Conservation (phyloP, 164 flowering plant species). For the Vitis cinerea region DNA sequence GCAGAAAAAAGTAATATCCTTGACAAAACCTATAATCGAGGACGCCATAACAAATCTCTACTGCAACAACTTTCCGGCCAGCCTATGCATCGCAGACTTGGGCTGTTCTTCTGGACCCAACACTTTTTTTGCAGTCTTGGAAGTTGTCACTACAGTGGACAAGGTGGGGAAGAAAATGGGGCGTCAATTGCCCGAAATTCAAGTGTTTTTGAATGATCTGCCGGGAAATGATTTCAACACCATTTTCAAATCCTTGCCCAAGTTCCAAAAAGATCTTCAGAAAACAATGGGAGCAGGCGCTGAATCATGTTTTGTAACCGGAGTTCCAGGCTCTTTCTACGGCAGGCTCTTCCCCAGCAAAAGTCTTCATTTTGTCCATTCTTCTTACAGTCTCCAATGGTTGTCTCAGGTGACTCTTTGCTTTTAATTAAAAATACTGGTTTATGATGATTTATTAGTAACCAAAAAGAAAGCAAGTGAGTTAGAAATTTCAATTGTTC, state of each 20-base stretch:
- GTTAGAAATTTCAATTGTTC: not conserved
- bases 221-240: conserved; percentile 72
- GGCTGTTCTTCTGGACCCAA: conserved; percentile 84
- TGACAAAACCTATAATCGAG: conserved; percentile 36
- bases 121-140: conserved; percentile 35
- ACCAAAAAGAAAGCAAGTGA: not conserved
- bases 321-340: conserved; percentile 62
- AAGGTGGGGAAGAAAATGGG: conserved; percentile 6
- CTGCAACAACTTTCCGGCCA: conserved; percentile 13
- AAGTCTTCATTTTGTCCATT: conserved; percentile 55
- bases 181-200: conserved; percentile 32
- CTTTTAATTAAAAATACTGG: not conserved
- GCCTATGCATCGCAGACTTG: conserved; percentile 52
- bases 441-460: not conserved
- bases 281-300: conserved; percentile 20
- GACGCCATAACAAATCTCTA: conserved; percentile 36
- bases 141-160: conserved; percentile 29
- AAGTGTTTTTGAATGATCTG: conserved; percentile 58
- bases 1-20: conserved; percentile 44
- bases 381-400: conserved; percentile 65
- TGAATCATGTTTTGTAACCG: conserved; percentile 42
- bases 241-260: conserved; percentile 38
- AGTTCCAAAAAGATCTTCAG: conserved; percentile 24
- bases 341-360: conserved; percentile 48
- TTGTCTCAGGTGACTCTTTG: conserved; percentile 50